A percentile compares a stretch with the other conserved stretches of the same genome.
Evolutionary conservation across 2,329 filamentous ascomycete species (phyloP).

Genomic region (Cladosporium sp.): DNA sequence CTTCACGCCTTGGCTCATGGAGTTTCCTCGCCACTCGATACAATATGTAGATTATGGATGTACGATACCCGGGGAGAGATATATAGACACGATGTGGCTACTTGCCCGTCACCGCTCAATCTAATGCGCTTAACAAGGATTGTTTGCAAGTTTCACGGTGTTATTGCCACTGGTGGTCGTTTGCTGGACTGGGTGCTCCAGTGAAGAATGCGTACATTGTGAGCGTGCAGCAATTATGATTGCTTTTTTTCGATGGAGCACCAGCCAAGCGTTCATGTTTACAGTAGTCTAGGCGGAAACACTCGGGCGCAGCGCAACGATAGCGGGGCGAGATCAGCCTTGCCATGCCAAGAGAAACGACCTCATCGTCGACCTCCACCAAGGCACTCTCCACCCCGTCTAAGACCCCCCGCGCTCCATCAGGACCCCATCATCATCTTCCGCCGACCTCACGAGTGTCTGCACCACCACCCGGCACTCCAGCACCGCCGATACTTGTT

Average conservation of each 20-base stretch:
- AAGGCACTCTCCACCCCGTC: not conserved
- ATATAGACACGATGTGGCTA: not conserved
- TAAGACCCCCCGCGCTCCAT: too few relatives aligned
- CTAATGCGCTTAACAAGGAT: not conserved
- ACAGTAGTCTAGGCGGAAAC: too few relatives aligned
- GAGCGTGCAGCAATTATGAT: not conserved
- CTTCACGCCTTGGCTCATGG: not conserved
- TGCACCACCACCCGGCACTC: not conserved
- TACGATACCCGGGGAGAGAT: slow-evolving; percentile 5
- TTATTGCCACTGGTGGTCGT: not conserved
- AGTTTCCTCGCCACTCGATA: slow-evolving; percentile 10
- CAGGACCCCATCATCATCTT: too few relatives aligned
- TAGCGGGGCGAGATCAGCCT: not conserved
- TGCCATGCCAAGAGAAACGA: not conserved
- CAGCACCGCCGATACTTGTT: slow-evolving; percentile 4
- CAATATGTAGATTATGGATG: slow-evolving; percentile 12
- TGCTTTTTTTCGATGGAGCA: not conserved
- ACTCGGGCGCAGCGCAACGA: not conserved
- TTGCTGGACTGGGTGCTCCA: not conserved
- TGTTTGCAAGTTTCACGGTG: not conserved
- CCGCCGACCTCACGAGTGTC: not conserved
- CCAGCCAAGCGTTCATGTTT: not conserved
- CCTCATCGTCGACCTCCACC: not conserved
- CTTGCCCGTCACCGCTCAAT: not conserved
- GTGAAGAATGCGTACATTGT: not conserved